A percentile compares a stretch with the other conserved stretches of the same genome.
These are phyloP conservation scores for Curvularia verruculosa DNA, from an alignment of 2,329 filamentous ascomycete species.

Conservation along the genomic window DNA sequence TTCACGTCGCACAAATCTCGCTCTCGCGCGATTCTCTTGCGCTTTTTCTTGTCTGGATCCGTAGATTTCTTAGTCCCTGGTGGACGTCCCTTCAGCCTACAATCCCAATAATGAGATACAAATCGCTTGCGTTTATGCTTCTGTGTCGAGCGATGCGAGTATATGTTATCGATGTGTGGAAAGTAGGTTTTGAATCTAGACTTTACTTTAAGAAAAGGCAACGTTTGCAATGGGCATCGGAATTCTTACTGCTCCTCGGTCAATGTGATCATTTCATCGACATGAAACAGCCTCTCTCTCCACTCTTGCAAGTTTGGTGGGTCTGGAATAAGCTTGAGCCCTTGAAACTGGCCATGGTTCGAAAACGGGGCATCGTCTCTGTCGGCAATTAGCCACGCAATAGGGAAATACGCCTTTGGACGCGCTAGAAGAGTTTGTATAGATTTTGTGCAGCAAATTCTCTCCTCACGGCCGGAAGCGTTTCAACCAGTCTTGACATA, in stretches of 20 bases:
- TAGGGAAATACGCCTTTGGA: neutral
- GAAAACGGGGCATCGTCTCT: slow-evolving; percentile 49
- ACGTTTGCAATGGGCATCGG: neutral
- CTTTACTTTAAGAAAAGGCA: slow-evolving; percentile 5
- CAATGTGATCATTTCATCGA: slow-evolving; percentile 74
- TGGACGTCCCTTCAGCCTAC: slow-evolving; percentile 77
- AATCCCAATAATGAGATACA: slow-evolving; percentile 84
- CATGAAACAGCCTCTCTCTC: slow-evolving; percentile 74
- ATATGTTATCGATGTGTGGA: slow-evolving; percentile 82
- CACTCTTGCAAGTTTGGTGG: slow-evolving; percentile 72
- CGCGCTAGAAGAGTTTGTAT: neutral
- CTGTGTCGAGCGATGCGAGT: slow-evolving; percentile 82
- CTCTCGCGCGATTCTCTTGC: slow-evolving; percentile 75
- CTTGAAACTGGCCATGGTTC: slow-evolving; percentile 60
- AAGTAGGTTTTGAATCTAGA: slow-evolving; percentile 78
- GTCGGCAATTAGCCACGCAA: neutral
- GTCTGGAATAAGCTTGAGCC: slow-evolving; percentile 63
- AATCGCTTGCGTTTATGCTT: slow-evolving; percentile 83
- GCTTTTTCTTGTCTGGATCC: slow-evolving; percentile 81
- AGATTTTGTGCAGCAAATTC: neutral
- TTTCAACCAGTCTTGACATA: neutral
- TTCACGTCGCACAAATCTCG: slow-evolving; percentile 84
- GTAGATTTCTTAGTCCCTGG: slow-evolving; percentile 80
- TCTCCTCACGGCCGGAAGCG: neutral
- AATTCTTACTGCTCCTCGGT: slow-evolving; percentile 71